phyloP scores from a whole-genome alignment of 768 basidiomycete genomes.

The Leucocoprinus leucothites region DNA sequence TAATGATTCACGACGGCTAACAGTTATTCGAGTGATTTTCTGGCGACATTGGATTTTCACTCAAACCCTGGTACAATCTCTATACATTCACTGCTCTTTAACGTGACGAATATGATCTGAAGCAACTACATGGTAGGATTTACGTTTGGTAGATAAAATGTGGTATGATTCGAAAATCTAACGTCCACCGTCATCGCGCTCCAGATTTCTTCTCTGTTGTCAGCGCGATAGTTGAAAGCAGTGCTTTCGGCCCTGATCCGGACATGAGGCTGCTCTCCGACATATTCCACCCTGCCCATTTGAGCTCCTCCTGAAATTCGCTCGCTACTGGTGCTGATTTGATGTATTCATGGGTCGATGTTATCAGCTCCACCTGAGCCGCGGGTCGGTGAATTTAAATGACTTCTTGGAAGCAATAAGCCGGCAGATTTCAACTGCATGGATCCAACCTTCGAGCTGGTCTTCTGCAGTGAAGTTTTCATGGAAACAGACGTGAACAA shows the following conservation, averaged over 20 bases:
- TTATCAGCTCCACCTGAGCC: background rate
- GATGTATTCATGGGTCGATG: background rate
- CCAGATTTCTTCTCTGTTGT: background rate
- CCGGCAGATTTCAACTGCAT: constrained; percentile 24
- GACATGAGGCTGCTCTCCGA: constrained; percentile 4
- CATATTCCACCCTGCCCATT: constrained; percentile 4
- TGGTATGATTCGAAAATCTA: no score
- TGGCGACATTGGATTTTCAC: no score
- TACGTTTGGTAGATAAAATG: no score
- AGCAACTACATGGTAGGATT: no score
- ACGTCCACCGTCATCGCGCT: background rate
- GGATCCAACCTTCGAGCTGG: constrained; percentile 56
- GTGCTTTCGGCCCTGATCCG: constrained; percentile 7
- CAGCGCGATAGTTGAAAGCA: background rate
- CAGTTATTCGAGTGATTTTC: no score
- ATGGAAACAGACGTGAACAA: constrained; percentile 47
- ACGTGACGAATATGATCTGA: no score
- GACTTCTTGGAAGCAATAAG: background rate
- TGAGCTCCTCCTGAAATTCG: background rate
- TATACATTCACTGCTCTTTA: no score
- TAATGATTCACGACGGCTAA: no score
- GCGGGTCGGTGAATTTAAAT: background rate
- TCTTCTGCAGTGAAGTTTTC: constrained; percentile 44
- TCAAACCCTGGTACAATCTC: no score
- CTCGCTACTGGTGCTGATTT: background rate